Conservation (phyloP, 805 yeast species). For the Sugiyamaella boreocaroliniensis region DNA sequence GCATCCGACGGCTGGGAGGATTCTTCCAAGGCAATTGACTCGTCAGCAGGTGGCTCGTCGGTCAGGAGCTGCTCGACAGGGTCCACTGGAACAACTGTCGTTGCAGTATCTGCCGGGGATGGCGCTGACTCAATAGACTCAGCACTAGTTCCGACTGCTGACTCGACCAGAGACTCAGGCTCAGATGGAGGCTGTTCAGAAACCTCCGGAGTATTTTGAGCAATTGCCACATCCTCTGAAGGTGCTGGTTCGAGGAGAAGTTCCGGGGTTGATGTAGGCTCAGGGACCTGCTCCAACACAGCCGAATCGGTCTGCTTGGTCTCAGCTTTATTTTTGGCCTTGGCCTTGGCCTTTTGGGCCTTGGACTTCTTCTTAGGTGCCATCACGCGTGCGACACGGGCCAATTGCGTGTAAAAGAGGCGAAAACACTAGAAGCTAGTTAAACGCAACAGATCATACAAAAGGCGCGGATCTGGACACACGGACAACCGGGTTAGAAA, state of each 20-base stretch:
- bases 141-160: no score
- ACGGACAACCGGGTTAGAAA: no score
- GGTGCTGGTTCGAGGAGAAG: no score
- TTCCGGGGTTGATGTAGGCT: no score
- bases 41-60: no score
- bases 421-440: background rate
- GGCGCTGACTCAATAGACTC: no score
- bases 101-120: background rate
- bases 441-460: background rate
- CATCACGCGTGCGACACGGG: background rate
- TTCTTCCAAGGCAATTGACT: no score
- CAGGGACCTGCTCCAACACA: background rate
- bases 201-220: background rate
- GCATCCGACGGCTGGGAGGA: no score
- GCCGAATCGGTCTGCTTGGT: background rate
- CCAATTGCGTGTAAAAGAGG: background rate
- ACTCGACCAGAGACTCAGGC: background rate
- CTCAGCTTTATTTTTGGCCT: background rate
- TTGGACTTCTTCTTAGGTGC: background rate
- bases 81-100: background rate
- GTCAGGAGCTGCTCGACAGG: background rate
- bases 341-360: background rate
- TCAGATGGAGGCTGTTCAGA: background rate
- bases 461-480: background rate
- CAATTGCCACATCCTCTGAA: no score